These are phyloP conservation scores for Zymoseptoria crescenta DNA, from an alignment of 2,329 filamentous ascomycete species.

Conservation along the genomic window DNA sequence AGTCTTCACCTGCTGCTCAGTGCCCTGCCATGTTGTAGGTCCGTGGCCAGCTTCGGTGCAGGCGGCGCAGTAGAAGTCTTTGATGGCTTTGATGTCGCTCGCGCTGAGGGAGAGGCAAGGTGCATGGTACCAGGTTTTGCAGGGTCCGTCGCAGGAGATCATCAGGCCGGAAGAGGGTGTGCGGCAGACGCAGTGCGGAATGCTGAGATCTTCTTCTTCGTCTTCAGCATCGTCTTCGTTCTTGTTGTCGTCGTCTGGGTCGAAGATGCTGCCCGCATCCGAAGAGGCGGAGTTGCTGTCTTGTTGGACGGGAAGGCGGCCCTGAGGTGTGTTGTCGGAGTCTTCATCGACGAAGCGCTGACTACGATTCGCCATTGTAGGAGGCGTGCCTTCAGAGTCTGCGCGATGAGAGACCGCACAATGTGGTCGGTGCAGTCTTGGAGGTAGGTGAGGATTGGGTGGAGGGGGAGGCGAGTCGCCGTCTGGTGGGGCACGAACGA, in stretches of 20 bases:
- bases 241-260: too few species aligned
- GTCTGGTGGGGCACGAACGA: not conserved
- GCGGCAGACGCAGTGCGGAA: constrained; percentile 77
- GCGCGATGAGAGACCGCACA: not conserved
- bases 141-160: constrained; percentile 82
- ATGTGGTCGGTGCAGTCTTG: not conserved
- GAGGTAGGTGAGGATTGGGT: not conserved
- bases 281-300: too few species aligned
- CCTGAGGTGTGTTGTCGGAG: too few species aligned
- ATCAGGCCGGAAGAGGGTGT: constrained; percentile 91
- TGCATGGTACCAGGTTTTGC: constrained; percentile 93
- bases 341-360: too few species aligned
- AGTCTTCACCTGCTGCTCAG: not conserved
- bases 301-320: too few species aligned
- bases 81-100: not conserved
- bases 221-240: constrained; percentile 39
- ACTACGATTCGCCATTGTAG: too few species aligned
- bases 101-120: constrained; percentile 70
- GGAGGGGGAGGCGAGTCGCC: not conserved
- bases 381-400: too few species aligned
- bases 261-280: too few species aligned
- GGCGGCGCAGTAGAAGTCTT: constrained; percentile 41
- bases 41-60: constrained; percentile 36
- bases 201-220: constrained; percentile 39
- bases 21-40: constrained; percentile 46